Conservation (phyloP, 805 yeast species). For the Hanseniaspora hatyaiensis region DNA sequence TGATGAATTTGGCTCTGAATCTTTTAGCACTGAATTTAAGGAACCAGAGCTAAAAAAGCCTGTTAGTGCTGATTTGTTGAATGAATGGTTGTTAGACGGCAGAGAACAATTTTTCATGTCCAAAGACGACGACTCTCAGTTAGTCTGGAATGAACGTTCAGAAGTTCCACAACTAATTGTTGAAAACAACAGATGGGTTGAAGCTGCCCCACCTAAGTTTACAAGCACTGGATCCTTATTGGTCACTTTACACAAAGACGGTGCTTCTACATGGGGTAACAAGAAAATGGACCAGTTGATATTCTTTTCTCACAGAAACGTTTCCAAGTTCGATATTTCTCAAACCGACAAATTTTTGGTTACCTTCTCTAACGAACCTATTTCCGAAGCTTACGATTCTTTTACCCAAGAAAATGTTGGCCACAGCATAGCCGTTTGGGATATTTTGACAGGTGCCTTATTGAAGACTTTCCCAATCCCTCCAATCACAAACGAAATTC, state of each 20-base stretch:
- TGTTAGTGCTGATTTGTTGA: conserved; percentile 67
- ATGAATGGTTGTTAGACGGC: conserved; percentile 88
- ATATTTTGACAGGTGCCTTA: conserved; percentile 67
- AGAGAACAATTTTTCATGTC: conserved; percentile 85
- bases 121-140: conserved; percentile 66
- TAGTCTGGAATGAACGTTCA: conserved; percentile 71
- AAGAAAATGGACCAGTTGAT: conserved; percentile 52
- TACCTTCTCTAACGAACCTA: conserved; percentile 79
- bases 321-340: conserved; percentile 78
- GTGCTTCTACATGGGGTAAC: conserved; percentile 89
- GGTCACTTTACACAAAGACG: conserved; percentile 82
- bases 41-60: conserved; percentile 68
- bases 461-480: conserved; percentile 85
- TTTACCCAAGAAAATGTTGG: conserved; percentile 83
- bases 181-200: conserved; percentile 81
- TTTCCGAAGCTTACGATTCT: conserved; percentile 61
- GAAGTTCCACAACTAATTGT: conserved; percentile 64
- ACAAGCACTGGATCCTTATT: conserved; percentile 88
- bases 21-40: conserved; percentile 47
- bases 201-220: conserved; percentile 65
- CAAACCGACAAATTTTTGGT: conserved; percentile 85
- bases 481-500: conserved; percentile 36
- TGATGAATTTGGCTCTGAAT: conserved; percentile 62
- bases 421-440: conserved; percentile 90
- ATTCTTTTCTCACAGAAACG: conserved; percentile 80